Conservation (phyloP, 495 filamentous ascomycete genomes). For the Tetracladium setigerum region DNA sequence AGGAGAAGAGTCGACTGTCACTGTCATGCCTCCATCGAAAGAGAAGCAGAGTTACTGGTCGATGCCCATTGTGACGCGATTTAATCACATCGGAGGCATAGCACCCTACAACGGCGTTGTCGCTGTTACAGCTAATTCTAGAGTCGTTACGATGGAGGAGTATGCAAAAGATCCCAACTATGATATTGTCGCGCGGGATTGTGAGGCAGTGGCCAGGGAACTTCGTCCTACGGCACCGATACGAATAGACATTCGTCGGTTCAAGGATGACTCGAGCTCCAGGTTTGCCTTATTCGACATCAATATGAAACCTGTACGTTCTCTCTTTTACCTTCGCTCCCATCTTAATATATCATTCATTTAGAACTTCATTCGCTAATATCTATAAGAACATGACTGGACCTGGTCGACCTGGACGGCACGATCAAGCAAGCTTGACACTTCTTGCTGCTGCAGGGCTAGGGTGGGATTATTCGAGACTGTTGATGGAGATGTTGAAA, state of each 20-base stretch:
- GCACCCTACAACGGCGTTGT: conserved; percentile 30
- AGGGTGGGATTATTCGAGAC: conserved; percentile 10
- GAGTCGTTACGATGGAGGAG: conserved; percentile 4
- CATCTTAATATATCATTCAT: too few species aligned
- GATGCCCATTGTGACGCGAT: conserved; percentile 26
- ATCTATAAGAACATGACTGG: conserved; percentile 15
- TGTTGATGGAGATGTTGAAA: conserved; percentile 7
- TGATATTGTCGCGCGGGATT: conserved; percentile 10
- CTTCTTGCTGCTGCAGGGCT: conserved; percentile 5
- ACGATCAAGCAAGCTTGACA: conserved; percentile 11
- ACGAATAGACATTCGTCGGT: conserved; percentile 29
- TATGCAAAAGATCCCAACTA: conserved; percentile 5
- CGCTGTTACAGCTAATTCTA: conserved; percentile 28
- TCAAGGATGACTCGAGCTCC: conserved; percentile 10
- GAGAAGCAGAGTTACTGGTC: conserved; percentile 24
- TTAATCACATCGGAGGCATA: conserved; percentile 29
- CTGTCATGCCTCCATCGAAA: conserved; percentile 31
- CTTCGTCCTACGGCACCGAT: conserved; percentile 28
- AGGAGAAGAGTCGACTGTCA: conserved; percentile 34
- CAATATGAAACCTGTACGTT: conserved; percentile 35
- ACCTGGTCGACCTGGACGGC: conserved; percentile 11
- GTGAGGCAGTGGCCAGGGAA: conserved; percentile 25
- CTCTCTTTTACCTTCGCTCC: too few species aligned
- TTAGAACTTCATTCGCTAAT: too few species aligned
- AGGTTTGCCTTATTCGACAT: conserved; percentile 36